A percentile compares a stretch with the other conserved stretches of the same genome.
phyloP scores from a whole-genome alignment of 2,329 filamentous ascomycete species.

The Penicillium sumatraense region DNA sequence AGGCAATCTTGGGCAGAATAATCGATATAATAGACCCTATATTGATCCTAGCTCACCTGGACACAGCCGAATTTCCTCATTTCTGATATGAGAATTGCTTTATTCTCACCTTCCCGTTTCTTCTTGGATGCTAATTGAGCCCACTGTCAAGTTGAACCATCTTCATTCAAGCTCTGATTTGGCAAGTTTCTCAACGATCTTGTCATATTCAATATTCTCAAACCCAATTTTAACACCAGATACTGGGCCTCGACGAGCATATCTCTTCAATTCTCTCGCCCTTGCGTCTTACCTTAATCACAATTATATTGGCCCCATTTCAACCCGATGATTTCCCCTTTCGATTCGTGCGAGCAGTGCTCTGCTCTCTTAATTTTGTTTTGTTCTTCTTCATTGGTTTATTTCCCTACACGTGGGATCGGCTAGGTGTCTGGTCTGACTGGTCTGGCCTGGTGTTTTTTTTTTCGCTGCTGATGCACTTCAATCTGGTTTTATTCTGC shows the following conservation, averaged over 20 bases:
- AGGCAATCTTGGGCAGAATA: background rate
- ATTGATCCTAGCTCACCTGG: background rate
- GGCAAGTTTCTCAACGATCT: background rate
- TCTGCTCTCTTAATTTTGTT: background rate
- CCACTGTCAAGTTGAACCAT: background rate
- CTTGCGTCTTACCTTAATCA: background rate
- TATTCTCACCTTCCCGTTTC: background rate
- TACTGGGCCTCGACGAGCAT: too few species aligned
- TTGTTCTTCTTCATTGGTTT: constrained; percentile 4
- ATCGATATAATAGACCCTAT: background rate
- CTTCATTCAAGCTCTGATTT: background rate
- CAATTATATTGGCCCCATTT: background rate
- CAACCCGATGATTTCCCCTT: too few species aligned
- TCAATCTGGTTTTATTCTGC: background rate
- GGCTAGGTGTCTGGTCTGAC: background rate
- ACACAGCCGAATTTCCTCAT: background rate
- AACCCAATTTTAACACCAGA: too few species aligned
- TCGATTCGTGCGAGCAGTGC: background rate
- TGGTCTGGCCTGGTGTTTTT: background rate
- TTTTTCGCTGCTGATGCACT: background rate
- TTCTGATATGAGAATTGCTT: background rate
- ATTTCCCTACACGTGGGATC: constrained; percentile 4
- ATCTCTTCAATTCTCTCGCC: background rate
- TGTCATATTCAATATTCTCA: background rate
- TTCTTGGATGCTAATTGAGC: background rate